Percentiles rank a stretch among this genome's conserved stretches.
phyloP scores from a whole-genome alignment of 805 yeast genomes.

The Martiniozyma abietophila region DNA sequence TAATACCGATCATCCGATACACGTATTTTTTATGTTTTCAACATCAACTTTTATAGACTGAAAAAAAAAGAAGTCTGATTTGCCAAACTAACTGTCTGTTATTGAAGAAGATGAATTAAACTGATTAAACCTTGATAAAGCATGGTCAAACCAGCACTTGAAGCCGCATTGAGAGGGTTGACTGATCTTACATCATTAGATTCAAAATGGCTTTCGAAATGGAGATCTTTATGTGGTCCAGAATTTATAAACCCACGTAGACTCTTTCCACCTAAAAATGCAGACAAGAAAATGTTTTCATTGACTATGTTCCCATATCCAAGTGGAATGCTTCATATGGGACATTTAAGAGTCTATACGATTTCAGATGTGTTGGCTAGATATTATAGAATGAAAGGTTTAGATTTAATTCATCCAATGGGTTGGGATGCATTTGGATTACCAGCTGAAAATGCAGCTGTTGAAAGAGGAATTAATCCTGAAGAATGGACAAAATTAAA shows the following conservation, averaged over 20 bases:
- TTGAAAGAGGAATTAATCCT: constrained; percentile 74
- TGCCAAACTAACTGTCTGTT: no score
- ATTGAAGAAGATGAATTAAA: no score
- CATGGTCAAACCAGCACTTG: constrained; percentile 5
- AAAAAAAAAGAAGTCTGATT: no score
- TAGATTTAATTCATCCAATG: constrained; percentile 85
- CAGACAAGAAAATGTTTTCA: constrained; percentile 38
- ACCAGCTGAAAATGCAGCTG: constrained; percentile 98
- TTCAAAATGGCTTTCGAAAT: constrained; percentile 42
- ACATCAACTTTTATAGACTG: no score
- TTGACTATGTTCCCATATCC: constrained; percentile 95
- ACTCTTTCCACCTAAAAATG: constrained; percentile 9
- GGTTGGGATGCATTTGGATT: constrained; percentile 99
- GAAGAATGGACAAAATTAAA: constrained; percentile 74
- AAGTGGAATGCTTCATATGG: constrained; percentile 86
- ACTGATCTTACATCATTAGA: constrained; percentile 30
- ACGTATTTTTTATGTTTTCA: no score
- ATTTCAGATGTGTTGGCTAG: constrained; percentile 80
- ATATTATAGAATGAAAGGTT: constrained; percentile 67
- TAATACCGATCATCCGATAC: no score
- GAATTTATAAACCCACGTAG: constrained; percentile 25
- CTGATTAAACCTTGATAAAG: no score
- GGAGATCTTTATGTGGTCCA: constrained; percentile 29
- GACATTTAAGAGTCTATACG: constrained; percentile 88
- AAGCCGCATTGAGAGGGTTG: constrained; percentile 10